Percentiles rank a stretch among this genome's conserved stretches.
These are phyloP conservation scores for Huntiella abstrusa DNA, from an alignment of 2,329 filamentous ascomycete species.

Conservation along the genomic window DNA sequence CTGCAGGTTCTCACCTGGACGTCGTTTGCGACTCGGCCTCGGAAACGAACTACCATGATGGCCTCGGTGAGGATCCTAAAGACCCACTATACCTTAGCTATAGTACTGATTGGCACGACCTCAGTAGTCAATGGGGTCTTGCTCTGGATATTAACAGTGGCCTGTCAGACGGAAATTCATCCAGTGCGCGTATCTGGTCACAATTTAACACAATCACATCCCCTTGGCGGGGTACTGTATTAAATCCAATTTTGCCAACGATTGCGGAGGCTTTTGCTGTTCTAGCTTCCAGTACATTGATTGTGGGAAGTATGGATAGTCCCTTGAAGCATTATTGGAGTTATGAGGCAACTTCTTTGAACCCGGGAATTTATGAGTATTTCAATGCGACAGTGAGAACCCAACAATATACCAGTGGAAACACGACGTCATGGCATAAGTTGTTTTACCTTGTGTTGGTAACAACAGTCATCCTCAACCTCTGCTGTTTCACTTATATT, in stretches of 20 bases:
- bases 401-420: conserved; percentile 53
- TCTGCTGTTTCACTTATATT: conserved; percentile 45
- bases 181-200: conserved; percentile 37
- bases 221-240: background rate
- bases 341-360: conserved; percentile 17
- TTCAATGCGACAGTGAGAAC: conserved; percentile 47
- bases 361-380: conserved; percentile 27
- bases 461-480: conserved; percentile 42
- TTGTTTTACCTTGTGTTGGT: conserved; percentile 34
- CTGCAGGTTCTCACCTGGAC: conserved; percentile 37
- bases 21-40: conserved; percentile 32
- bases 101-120: conserved; percentile 13
- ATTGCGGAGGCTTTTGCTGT: conserved; percentile 59
- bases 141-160: conserved; percentile 39
- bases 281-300: conserved; percentile 45
- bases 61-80: conserved; percentile 21
- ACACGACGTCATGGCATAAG: conserved; percentile 38
- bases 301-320: conserved; percentile 37
- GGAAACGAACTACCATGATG: too few relatives aligned
- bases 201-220: conserved; percentile 24
- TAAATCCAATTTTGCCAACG: conserved; percentile 31
- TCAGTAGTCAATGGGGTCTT: conserved; percentile 34
- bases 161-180: conserved; percentile 33
- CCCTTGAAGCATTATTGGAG: conserved; percentile 42
- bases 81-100: conserved; percentile 19